Percentiles rank a stretch among this genome's conserved stretches.
Evolutionary conservation across 108 stramenopile species (phyloP).

Genomic region (Skeletonema tropicum): DNA sequence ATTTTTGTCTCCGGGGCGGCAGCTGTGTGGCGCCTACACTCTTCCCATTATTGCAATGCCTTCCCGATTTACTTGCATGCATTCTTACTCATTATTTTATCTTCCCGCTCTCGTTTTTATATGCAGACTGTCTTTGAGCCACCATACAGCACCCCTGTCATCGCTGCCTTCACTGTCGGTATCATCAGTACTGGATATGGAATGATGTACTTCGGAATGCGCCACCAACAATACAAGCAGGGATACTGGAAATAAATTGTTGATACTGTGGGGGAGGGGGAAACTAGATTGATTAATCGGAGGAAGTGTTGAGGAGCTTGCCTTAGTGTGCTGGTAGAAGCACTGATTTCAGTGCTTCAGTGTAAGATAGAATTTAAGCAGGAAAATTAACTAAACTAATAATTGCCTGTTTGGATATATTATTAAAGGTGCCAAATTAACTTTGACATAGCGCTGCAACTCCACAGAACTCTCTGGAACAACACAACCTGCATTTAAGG

Average conservation of each 20-base stretch:
- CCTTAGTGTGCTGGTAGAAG: neutral
- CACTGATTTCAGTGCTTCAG: neutral
- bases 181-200: slow-evolving; percentile 64
- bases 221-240: slow-evolving; percentile 86
- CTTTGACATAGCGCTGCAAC: neutral
- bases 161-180: slow-evolving; percentile 26
- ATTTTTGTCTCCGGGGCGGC: neutral
- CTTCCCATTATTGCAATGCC: neutral
- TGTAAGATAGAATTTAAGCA: neutral
- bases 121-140: slow-evolving; percentile 55
- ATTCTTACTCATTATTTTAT: slow-evolving; percentile 12
- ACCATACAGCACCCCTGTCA: slow-evolving; percentile 39
- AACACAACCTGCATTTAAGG: neutral
- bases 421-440: neutral
- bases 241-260: slow-evolving; percentile 82
- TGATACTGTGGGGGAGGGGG: neutral
- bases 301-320: neutral
- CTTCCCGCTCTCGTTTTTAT: neutral
- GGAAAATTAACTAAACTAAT: neutral
- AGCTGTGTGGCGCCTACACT: neutral
- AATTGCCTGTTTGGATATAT: neutral
- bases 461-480: neutral
- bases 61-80: neutral
- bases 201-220: slow-evolving; percentile 71
- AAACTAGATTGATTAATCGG: neutral